Evolutionary conservation across 306 rosid genomes (phyloP).

Genomic region (Lathyrus oleraceus): DNA sequence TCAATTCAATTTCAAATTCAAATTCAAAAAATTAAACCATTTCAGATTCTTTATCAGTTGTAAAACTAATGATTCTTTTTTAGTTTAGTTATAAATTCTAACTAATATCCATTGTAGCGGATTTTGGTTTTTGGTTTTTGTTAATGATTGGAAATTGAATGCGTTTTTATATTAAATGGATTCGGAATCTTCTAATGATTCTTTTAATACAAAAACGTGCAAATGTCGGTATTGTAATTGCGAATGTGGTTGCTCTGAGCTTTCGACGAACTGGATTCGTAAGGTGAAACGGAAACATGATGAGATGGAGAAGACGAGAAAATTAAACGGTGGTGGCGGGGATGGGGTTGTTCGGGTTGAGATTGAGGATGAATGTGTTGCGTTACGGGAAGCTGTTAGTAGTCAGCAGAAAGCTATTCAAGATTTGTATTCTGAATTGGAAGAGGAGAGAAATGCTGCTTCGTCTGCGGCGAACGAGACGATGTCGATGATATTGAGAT

Average conservation of each 20-base stretch:
- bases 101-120: too few species aligned
- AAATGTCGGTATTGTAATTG: conserved; percentile 56
- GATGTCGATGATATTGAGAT: conserved; percentile 93
- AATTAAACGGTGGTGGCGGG: neutral
- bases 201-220: conserved; percentile 43
- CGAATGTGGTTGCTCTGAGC: conserved; percentile 53
- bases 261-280: conserved; percentile 54
- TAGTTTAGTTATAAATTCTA: too few species aligned
- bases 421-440: conserved; percentile 71
- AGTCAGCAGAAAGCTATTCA: conserved; percentile 71
- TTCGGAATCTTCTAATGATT: conserved; percentile 50
- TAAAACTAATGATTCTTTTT: neutral
- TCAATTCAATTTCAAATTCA: neutral
- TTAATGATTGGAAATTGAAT: conserved; percentile 21
- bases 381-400: conserved; percentile 63
- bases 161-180: conserved; percentile 58
- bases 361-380: conserved; percentile 66
- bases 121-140: neutral
- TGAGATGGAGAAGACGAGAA: conserved; percentile 44
- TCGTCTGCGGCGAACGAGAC: conserved; percentile 94
- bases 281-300: conserved; percentile 61
- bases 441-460: conserved; percentile 94
- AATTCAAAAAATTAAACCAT: neutral
- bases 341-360: conserved; percentile 58
- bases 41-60: conserved; percentile 23